Conservation (phyloP, 495 filamentous ascomycete genomes). For the Podospora comata region DNA sequence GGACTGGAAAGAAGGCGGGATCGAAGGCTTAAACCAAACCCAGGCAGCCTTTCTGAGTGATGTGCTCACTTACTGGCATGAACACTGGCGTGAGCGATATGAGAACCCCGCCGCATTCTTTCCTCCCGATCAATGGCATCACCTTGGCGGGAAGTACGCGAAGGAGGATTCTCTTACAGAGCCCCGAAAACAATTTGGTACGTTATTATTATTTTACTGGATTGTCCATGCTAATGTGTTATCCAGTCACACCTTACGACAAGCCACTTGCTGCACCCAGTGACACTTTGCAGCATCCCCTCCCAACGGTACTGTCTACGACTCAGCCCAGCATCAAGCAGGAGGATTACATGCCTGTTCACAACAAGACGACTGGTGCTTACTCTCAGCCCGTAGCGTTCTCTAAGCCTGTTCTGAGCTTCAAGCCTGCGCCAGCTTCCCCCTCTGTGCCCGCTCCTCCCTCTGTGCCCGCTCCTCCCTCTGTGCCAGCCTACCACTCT, state of each 20-base stretch:
- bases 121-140: background rate
- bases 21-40: background rate
- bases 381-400: background rate
- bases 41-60: slow-evolving; percentile 10
- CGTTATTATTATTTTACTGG: background rate
- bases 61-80: slow-evolving; percentile 14
- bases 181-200: background rate
- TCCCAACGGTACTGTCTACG: background rate
- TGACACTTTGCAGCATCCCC: background rate
- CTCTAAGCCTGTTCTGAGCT: background rate
- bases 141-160: background rate
- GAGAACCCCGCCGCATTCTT: background rate
- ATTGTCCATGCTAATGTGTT: background rate
- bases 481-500: background rate
- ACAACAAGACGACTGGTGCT: background rate
- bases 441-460: background rate
- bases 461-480: background rate
- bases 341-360: background rate
- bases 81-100: background rate
- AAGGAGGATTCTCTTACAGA: background rate
- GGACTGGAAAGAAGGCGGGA: slow-evolving; percentile 6
- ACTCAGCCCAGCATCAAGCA: background rate
- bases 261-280: background rate
- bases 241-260: background rate
- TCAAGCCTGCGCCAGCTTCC: background rate